Base-by-base conservation (phyloP, 148 eudicot genomes). In the Mesembryanthemum crystallinum region DNA sequence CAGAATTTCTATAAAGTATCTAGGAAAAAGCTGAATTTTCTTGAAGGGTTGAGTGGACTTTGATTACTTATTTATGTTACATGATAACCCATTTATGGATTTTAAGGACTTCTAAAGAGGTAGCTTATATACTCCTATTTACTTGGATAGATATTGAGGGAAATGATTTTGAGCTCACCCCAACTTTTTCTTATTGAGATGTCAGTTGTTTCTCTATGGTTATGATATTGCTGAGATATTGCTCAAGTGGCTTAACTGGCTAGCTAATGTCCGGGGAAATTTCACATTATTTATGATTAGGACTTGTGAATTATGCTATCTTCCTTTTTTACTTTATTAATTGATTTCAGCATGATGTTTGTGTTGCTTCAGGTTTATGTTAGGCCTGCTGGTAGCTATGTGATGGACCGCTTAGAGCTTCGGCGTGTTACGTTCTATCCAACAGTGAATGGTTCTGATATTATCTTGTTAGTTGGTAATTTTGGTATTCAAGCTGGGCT, bases 331-430 rank as follows among this genome's bases (percentile, higher is more conserved):
- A 35, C 27, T 57, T 57, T 5, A n/a, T 32, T 15, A 58, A 18
- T 8, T 64, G 67, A 64, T 64, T 67, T 2, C 30, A 23, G 61
- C 62, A 29, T 51, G 11, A 52, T 55, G n/a, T 60, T 63, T 73
- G 17, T 69, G 47, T 30, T 73, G 27, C 28, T 81, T 63, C 85
- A 95, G 99, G 94, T 95, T 67, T 95, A 92, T 84, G 99, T 92
- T 39, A 89, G 99, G 82, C 99, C 99, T 82, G 99, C 97, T 88
- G 99, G 96, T 81, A 95, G 99, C 81, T 95, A 95, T 85, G 93
- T 92, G 64, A 91, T 90, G 99, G 97, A 92, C 76, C 88, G 84
- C 37, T 80, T 95, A 73, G 99, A 95, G 87, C 85, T 95, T 71
- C 91, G 94, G 18, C 89, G 97, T 74, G 89, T 92, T 77, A 80